Evolutionary conservation across 2,329 filamentous ascomycete species (phyloP).

Genomic region (Botrytis deweyae): DNA sequence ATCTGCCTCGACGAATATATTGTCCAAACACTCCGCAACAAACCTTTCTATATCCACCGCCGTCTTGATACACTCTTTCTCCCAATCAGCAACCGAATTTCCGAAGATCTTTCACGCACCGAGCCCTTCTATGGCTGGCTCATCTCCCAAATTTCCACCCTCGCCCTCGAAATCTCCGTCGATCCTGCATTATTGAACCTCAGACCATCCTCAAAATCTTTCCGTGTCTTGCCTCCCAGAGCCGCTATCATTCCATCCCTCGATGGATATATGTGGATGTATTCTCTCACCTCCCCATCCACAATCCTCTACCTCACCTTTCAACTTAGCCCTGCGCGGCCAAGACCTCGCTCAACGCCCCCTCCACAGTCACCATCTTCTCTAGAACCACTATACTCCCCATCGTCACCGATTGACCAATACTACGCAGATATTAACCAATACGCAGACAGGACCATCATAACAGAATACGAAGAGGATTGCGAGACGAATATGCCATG

Average conservation of each 20-base stretch:
- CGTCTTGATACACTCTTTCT: not conserved
- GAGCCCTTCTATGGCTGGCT: slow-evolving; percentile 4
- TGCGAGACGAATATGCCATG: not conserved
- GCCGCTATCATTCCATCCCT: not conserved
- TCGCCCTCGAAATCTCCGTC: slow-evolving; percentile 5
- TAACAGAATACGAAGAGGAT: not conserved
- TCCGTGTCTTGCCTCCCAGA: not conserved
- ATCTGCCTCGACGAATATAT: slow-evolving; percentile 14
- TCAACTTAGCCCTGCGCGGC: not conserved
- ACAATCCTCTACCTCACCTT: not conserved
- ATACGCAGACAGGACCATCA: not conserved
- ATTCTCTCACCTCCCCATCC: not conserved
- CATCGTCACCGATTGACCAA: not conserved
- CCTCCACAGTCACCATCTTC: not conserved
- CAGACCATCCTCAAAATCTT: not conserved
- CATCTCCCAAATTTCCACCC: slow-evolving; percentile 1
- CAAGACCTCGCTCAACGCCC: not conserved
- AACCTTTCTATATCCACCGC: not conserved
- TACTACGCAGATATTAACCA: not conserved
- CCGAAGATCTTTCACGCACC: not conserved
- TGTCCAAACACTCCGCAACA: not conserved
- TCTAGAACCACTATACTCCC: not conserved
- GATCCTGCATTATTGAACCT: not conserved
- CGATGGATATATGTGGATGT: not conserved
- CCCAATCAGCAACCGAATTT: not conserved